These are phyloP conservation scores for Aspergillus hiratsukae DNA, from an alignment of 2,329 filamentous ascomycete species.

Conservation along the genomic window DNA sequence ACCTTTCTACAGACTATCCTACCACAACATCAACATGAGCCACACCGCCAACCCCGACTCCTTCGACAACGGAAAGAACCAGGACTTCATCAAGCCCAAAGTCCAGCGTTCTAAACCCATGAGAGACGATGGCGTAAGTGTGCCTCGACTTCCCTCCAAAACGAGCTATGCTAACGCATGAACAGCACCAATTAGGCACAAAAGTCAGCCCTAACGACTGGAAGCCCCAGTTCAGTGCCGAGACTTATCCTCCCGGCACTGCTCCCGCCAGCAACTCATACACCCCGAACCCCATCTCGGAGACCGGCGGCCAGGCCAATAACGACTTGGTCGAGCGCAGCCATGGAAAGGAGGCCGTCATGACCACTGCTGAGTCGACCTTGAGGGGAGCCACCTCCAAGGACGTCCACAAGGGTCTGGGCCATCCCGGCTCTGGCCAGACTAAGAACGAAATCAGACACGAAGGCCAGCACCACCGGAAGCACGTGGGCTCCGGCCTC, in stretches of 20 bases:
- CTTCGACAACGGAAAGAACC: slow-evolving; percentile 46
- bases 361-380: slow-evolving; percentile 44
- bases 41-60: slow-evolving; percentile 47
- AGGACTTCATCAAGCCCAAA: slow-evolving; percentile 50
- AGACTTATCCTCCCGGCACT: slow-evolving; percentile 59
- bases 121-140: slow-evolving; percentile 52
- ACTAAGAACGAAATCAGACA: slow-evolving; percentile 46
- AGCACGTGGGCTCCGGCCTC: slow-evolving; percentile 39
- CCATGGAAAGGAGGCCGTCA: slow-evolving; percentile 39
- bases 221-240: slow-evolving; percentile 60
- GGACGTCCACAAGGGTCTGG: slow-evolving; percentile 52
- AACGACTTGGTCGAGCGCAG: slow-evolving; percentile 36
- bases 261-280: slow-evolving; percentile 54
- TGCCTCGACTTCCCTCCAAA: not conserved
- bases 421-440: slow-evolving; percentile 49
- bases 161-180: not conserved
- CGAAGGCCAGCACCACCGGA: slow-evolving; percentile 41
- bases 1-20: not conserved
- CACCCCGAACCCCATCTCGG: slow-evolving; percentile 38
- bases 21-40: slow-evolving; percentile 18
- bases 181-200: slow-evolving; percentile 60
- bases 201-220: slow-evolving; percentile 52
- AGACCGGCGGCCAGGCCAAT: slow-evolving; percentile 37
- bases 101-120: slow-evolving; percentile 49
- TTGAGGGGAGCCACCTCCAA: slow-evolving; percentile 50